Evolutionary conservation across 2,329 filamentous ascomycete genomes (phyloP), one percentile per base, ranked within the genome.

Genomic region (Xylaria sp.): DNA sequence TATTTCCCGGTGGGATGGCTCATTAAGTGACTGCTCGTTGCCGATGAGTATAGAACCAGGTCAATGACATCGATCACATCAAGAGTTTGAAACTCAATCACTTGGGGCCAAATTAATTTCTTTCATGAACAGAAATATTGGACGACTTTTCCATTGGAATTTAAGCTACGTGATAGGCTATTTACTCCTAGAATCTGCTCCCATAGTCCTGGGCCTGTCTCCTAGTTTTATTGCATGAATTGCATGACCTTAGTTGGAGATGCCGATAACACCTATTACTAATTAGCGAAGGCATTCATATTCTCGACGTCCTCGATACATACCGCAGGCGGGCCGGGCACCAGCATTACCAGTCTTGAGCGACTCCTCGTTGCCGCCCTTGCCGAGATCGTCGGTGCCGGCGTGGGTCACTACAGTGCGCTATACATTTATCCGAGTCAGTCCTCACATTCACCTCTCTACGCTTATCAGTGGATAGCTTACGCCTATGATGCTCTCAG

Each of bases 321-420:
- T 86, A 91, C 95, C 95, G 82, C 95, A 99, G 77, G 95, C 95
- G 77, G 95, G 95, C 76, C 95, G 92, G 72, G 83, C 79, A 74
- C 95, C 95, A 76, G 95, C 95, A 79, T 98, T 99, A 71, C 95
- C 95, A 69, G 95, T 99, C 90, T 96, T 97, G 85, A 96, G 92
- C 75, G 92, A 97, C 85, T 98, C 93, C 82, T 94, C 92, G 82
- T 91, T 89, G 72, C 82, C 91, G 74, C 93, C 93, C 85, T 91
- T 91, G 80, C 95, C 95, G 68, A 99, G 92, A 77, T 99, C 95
- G 77, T 99, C 95, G 70, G 94, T 98, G 78, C 95, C 95, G 72
- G 84, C 89, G 84, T 99, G 95, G 74, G 96, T 87, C 74, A 99
- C 95, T 66, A 99, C 86, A 70, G 95, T 98, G 76, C 95, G 93